phyloP scores from a whole-genome alignment of 2,329 filamentous ascomycete genomes.

The Ascosphaera apis region DNA sequence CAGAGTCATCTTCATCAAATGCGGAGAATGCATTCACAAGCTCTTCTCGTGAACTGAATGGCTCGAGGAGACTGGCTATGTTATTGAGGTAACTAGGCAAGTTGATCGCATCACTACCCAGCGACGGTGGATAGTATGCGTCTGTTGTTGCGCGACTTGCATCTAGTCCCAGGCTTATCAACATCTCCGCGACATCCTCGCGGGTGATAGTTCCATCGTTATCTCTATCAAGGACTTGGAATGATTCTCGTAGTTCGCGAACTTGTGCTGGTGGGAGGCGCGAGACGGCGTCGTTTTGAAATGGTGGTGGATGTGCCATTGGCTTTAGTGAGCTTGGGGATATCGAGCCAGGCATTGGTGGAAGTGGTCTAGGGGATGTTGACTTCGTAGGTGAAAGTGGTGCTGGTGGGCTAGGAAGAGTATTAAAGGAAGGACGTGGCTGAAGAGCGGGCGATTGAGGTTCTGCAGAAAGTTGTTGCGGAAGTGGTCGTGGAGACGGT shows the following conservation, averaged over 20 bases:
- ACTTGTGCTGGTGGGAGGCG: constrained; percentile 56
- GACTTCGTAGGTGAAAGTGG: constrained; percentile 3
- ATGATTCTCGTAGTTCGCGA: constrained; percentile 71
- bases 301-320: constrained; percentile 8
- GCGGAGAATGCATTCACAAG: constrained; percentile 77
- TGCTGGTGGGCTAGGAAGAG: constrained; percentile 9
- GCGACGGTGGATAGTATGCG: constrained; percentile 53
- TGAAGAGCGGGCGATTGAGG: constrained; percentile 2
- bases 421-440: constrained; percentile 3
- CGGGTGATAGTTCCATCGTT: constrained; percentile 64
- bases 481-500: not conserved
- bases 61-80: constrained; percentile 48
- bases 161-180: constrained; percentile 48
- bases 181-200: constrained; percentile 69
- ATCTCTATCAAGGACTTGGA: constrained; percentile 77
- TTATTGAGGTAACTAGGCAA: constrained; percentile 71
- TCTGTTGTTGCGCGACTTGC: constrained; percentile 47
- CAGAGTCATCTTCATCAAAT: constrained; percentile 88
- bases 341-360: constrained; percentile 11
- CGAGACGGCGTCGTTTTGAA: constrained; percentile 15
- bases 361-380: constrained; percentile 16
- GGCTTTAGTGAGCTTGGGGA: not conserved
- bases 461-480: constrained; percentile 3
- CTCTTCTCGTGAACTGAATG: constrained; percentile 56
- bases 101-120: constrained; percentile 47